A percentile compares a stretch with the other conserved stretches of the same genome.
Conservation (phyloP, 805 yeast genomes). For the Saturnispora ahearnii region DNA sequence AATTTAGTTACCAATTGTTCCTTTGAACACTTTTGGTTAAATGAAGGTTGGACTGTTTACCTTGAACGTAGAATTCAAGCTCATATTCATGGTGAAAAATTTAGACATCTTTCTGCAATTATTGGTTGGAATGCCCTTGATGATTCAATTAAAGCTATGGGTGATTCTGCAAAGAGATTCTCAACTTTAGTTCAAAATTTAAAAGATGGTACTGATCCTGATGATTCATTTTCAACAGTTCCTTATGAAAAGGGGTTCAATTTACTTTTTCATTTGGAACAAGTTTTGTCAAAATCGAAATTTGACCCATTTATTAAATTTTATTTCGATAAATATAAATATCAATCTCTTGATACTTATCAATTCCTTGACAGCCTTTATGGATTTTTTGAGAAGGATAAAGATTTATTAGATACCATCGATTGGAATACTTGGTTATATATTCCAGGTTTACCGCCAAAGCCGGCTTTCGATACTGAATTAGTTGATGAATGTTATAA, state of each 20-base stretch:
- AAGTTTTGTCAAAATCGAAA: constrained; percentile 51
- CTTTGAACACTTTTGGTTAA: constrained; percentile 92
- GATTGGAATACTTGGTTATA: constrained; percentile 86
- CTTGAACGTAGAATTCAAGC: constrained; percentile 78
- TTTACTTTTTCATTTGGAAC: constrained; percentile 66
- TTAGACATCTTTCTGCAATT: constrained; percentile 73
- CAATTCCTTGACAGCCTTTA: constrained; percentile 71
- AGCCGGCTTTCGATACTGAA: constrained; percentile 70
- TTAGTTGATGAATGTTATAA: constrained; percentile 64
- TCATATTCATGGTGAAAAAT: constrained; percentile 65
- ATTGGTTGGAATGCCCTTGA: constrained; percentile 84
- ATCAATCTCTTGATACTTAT: constrained; percentile 68
- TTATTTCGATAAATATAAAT: constrained; percentile 64
- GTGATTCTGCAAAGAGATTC: constrained; percentile 41
- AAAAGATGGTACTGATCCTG: constrained; percentile 68
- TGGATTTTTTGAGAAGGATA: constrained; percentile 42
- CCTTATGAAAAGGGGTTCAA: constrained; percentile 91
- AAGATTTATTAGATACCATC: constrained; percentile 48
- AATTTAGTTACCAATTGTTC: constrained; percentile 83
- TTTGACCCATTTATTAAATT: constrained; percentile 76
- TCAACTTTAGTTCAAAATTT: constrained; percentile 63
- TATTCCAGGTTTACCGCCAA: constrained; percentile 83
- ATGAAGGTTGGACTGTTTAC: constrained; percentile 95
- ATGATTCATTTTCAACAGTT: constrained; percentile 78
- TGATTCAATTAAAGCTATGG: constrained; percentile 58